A percentile compares a stretch with the other conserved stretches of the same genome.
These are phyloP conservation scores for Solanum bulbocastanum DNA, from an alignment of 257 asterid genomes.

Conservation along the genomic window DNA sequence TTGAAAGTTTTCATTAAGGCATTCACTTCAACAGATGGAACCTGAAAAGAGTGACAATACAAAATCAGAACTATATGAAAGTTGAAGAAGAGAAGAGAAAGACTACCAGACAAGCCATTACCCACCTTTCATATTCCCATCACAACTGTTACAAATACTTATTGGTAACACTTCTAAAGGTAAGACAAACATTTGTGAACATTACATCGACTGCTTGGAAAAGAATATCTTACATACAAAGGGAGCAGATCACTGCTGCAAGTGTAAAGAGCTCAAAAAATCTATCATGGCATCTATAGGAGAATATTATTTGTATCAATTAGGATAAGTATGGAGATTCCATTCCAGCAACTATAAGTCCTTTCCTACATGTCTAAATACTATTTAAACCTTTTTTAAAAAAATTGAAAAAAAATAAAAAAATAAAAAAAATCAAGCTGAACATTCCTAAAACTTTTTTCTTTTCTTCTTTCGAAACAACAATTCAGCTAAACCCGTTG, in stretches of 20 bases:
- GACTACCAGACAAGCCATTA: neutral
- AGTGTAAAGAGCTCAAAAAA: neutral
- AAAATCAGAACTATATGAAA: neutral
- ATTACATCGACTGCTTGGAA: neutral
- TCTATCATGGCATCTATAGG: neutral
- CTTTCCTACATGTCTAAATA: neutral
- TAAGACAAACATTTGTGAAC: neutral
- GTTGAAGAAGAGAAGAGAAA: neutral
- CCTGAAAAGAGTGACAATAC: constrained; percentile 40
- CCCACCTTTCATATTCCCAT: neutral
- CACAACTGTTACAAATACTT: neutral
- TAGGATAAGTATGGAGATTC: neutral
- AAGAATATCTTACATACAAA: neutral
- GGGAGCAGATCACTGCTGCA: neutral
- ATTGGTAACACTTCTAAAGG: neutral
- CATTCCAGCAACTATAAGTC: neutral
- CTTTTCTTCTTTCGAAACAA: neutral
- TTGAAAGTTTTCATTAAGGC: constrained; percentile 94
- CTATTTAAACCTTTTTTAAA: neutral
- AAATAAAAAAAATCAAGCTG: neutral
- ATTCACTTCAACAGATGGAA: constrained; percentile 96
- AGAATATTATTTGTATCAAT: neutral
- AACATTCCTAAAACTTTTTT: neutral
- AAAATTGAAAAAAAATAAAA: too few relatives aligned
- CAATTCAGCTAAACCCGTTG: neutral